Evolutionary conservation across 1,284 basidiomycete genomes (phyloP), one percentile per base, ranked within the genome.

Genomic region (Paramarasmius palmivorus): DNA sequence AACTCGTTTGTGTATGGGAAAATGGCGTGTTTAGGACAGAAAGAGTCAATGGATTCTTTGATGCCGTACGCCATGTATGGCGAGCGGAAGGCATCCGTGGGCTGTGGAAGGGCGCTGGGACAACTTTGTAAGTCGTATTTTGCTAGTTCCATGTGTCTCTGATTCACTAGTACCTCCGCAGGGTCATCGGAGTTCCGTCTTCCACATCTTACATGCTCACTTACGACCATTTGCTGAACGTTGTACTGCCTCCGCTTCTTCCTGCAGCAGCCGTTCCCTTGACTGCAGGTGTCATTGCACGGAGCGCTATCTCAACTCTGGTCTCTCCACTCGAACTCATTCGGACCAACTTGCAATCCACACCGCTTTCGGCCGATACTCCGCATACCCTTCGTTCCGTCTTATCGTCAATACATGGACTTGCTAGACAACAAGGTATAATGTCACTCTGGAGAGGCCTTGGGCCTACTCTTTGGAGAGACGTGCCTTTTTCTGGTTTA

Each of bases 161-260:
- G n/a, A 25, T 58, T 59, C 19, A 61, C 61, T 26, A 59, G 55
- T 61, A 61, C 19, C 57, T 36, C 34, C 56, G 47, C 57, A 93
- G 94, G 50, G 71, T 93, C 29, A 96, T 99, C 69, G 90, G 92
- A 20, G 92, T 99, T 7, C 96, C 96, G 0, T 90, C 95, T 0
- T 86, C 95, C 47, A 94, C 95, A 45, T 83, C 88, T 35, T 99
- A 99, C 73, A 99, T 99, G 88, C 79, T 98, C 47, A 94, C 93
- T 25, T 99, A 99, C 70, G 96, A 98, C 70, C 85, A 91, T 67
- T 83, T 98, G 19, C 77, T 94, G 12, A 80, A 83, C 52, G 74
- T 77, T 36, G 71, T 75, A 19, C 68, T 90, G 10, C 87, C 88
- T 5, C 72, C 81, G 15, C 55, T 88, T 29, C 71, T 86, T 44